Evolutionary conservation across 1,284 basidiomycete species (phyloP).

Genomic region (Trametes polyzona): DNA sequence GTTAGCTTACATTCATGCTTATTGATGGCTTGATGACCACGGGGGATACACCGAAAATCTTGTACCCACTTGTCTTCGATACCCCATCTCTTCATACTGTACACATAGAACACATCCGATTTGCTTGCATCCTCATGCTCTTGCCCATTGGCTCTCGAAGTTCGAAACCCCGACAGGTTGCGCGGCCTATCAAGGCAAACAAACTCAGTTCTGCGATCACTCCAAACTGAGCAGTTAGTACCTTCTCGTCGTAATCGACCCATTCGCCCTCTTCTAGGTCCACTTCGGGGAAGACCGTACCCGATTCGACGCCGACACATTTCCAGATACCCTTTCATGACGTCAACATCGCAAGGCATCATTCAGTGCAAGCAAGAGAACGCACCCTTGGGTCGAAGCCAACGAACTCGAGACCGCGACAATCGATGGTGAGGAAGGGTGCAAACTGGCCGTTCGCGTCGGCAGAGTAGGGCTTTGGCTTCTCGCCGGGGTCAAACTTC

Average conservation of each 20-base stretch:
- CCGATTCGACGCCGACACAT: conserved; percentile 60
- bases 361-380: neutral
- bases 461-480: conserved; percentile 57
- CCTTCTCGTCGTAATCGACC: conserved; percentile 86
- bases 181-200: conserved; percentile 47
- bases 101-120: neutral
- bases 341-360: neutral
- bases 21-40: too few species aligned
- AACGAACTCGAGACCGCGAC: conserved; percentile 77
- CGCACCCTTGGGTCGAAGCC: conserved; percentile 69
- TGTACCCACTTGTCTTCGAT: neutral
- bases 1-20: too few species aligned
- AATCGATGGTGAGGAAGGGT: conserved; percentile 70
- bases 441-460: conserved; percentile 62
- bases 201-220: neutral
- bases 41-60: too few species aligned
- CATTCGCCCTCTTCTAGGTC: conserved; percentile 70
- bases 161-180: conserved; percentile 68
- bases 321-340: conserved; percentile 62
- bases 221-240: conserved; percentile 29
- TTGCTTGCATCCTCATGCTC: conserved; percentile 50
- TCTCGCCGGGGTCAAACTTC: conserved; percentile 64
- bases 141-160: conserved; percentile 64
- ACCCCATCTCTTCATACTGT: conserved; percentile 1
- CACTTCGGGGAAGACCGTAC: conserved; percentile 62